These are phyloP conservation scores for Ogataea nonfermentans DNA, from an alignment of 805 yeast genomes.

Conservation along the genomic window DNA sequence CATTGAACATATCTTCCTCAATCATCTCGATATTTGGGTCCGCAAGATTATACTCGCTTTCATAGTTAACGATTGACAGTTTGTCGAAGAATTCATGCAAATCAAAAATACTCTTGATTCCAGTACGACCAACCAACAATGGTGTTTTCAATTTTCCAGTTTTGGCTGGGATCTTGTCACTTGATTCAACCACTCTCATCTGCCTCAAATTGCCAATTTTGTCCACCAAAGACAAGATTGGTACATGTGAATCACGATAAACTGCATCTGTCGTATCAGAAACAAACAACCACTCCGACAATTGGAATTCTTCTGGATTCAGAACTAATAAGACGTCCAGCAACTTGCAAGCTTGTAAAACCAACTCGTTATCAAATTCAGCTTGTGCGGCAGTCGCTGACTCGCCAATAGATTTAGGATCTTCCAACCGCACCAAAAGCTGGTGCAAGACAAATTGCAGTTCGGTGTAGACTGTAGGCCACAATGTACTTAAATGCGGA, in stretches of 20 bases:
- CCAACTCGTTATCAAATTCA: conserved; percentile 38
- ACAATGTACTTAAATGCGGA: conserved; percentile 61
- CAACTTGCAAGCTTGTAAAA: conserved; percentile 68
- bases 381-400: conserved; percentile 17
- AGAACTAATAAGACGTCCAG: conserved; percentile 70
- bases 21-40: conserved; percentile 45
- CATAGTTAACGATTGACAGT: conserved; percentile 62
- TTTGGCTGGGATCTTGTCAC: conserved; percentile 21
- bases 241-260: conserved; percentile 23
- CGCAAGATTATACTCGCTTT: conserved; percentile 56
- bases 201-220: conserved; percentile 31
- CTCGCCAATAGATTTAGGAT: conserved; percentile 15
- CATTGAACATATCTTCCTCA: conserved; percentile 55
- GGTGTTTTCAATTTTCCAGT: conserved; percentile 36
- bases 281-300: conserved; percentile 83
- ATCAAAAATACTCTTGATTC: conserved; percentile 41
- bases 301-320: conserved; percentile 72
- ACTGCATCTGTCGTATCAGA: conserved; percentile 47
- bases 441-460: conserved; percentile 51
- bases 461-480: conserved; percentile 67
- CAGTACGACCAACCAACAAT: conserved; percentile 42
- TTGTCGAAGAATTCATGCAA: conserved; percentile 65
- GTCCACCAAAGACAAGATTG: conserved; percentile 39
- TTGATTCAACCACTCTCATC: conserved; percentile 16
- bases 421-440: conserved; percentile 26